These are phyloP conservation scores for Penicillium soppii DNA, from an alignment of 495 filamentous ascomycete species.

Conservation along the genomic window DNA sequence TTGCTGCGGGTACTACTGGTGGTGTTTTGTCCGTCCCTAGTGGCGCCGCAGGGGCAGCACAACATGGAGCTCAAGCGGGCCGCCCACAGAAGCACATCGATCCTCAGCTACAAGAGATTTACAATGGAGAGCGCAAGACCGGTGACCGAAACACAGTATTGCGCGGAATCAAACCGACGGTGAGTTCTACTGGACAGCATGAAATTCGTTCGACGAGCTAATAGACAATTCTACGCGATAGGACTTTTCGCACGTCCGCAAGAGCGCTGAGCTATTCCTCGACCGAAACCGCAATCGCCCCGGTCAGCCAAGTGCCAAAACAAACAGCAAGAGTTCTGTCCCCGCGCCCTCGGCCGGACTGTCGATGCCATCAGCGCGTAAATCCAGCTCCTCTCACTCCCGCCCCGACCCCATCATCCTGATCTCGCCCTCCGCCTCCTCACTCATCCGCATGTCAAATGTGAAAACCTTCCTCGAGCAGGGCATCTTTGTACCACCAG, in stretches of 20 bases:
- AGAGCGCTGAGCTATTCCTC: constrained; percentile 78
- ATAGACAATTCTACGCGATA: constrained; percentile 27
- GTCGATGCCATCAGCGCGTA: constrained; percentile 42
- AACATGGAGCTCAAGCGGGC: constrained; percentile 50
- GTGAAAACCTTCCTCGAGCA: constrained; percentile 92
- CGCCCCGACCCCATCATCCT: constrained; percentile 95
- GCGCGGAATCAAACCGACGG: constrained; percentile 85
- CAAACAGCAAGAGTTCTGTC: constrained; percentile 36
- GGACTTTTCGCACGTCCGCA: constrained; percentile 95
- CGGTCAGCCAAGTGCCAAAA: constrained; percentile 42
- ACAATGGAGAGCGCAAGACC: constrained; percentile 84
- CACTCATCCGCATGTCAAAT: constrained; percentile 95
- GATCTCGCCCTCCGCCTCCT: constrained; percentile 95
- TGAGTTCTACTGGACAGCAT: constrained; percentile 42
- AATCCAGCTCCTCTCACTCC: constrained; percentile 52
- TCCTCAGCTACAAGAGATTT: constrained; percentile 80
- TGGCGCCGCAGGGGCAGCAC: constrained; percentile 50
- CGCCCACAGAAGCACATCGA: constrained; percentile 63
- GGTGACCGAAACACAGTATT: constrained; percentile 89
- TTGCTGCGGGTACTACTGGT: constrained; percentile 43
- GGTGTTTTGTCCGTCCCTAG: constrained; percentile 38
- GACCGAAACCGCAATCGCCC: constrained; percentile 53
- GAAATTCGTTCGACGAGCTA: neutral
- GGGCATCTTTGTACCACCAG: constrained; percentile 76
- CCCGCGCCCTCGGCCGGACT: constrained; percentile 46